phyloP scores from a whole-genome alignment of 2,329 filamentous ascomycete genomes.

The Fusarium sp. region DNA sequence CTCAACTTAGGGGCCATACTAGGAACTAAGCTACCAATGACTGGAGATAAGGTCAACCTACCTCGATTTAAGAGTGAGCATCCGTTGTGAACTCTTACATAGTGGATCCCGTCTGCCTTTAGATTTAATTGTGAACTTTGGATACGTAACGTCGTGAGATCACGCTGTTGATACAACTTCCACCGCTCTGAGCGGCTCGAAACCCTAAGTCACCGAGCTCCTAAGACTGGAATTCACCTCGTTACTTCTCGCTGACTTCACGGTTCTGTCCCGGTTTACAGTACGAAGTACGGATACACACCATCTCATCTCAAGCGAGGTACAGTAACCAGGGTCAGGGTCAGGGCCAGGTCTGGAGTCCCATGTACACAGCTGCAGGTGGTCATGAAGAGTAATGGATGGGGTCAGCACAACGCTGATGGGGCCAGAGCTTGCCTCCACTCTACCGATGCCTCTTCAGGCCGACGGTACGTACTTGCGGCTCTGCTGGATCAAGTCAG shows the following conservation, averaged over 20 bases:
- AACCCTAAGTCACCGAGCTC: too few species aligned
- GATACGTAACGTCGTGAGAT: neutral
- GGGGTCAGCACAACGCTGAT: slow-evolving; percentile 19
- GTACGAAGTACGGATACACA: slow-evolving; percentile 1
- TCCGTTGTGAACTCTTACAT: neutral
- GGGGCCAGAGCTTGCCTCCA: slow-evolving; percentile 22
- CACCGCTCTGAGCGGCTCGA: too few species aligned
- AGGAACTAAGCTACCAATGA: neutral
- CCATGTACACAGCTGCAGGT: slow-evolving; percentile 24
- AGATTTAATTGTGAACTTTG: neutral
- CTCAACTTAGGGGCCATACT: neutral
- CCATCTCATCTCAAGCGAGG: slow-evolving; percentile 15
- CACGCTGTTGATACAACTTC: neutral
- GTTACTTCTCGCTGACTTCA: neutral
- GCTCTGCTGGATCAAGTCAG: slow-evolving; percentile 28
- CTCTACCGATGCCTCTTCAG: slow-evolving; percentile 19
- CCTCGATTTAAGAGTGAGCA: neutral
- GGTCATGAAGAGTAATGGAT: slow-evolving; percentile 26
- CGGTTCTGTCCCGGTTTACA: neutral
- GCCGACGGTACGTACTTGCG: slow-evolving; percentile 27
- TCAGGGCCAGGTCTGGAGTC: slow-evolving; percentile 8
- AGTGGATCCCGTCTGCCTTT: neutral
- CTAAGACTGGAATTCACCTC: neutral
- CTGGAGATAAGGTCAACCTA: slow-evolving; percentile 4
- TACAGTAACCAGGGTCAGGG: slow-evolving; percentile 2